Percentiles rank a stretch among this genome's conserved stretches.
phyloP scores from a whole-genome alignment of 441 rosid genomes.

The Biscutella auriculata region DNA sequence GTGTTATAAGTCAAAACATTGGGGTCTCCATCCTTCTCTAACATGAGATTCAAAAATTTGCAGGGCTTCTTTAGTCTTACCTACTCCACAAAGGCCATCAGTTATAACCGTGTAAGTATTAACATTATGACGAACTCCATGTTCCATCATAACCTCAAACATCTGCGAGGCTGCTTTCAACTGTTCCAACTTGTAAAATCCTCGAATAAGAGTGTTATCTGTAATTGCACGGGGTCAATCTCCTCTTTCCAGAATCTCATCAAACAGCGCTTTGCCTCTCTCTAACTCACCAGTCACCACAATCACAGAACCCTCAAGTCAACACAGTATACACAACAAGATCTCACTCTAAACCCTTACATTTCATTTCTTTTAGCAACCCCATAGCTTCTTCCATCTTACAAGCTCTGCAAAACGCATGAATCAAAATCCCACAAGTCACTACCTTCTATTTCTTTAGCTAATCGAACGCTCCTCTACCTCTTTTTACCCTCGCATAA shows the following conservation, averaged over 20 bases:
- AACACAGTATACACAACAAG: conserved; percentile 37
- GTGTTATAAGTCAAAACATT: conserved; percentile 42
- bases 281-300: conserved; percentile 14
- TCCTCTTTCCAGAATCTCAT: conserved; percentile 37
- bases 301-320: conserved; percentile 35
- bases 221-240: conserved; percentile 29
- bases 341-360: conserved; percentile 33
- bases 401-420: conserved; percentile 38
- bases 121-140: conserved; percentile 41
- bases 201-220: conserved; percentile 26
- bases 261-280: conserved; percentile 32
- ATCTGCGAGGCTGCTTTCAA: conserved; percentile 30
- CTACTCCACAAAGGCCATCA: conserved; percentile 45
- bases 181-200: conserved; percentile 32
- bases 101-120: conserved; percentile 36
- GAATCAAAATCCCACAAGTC: conserved; percentile 35
- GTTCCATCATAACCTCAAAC: conserved; percentile 33
- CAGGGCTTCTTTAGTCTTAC: conserved; percentile 37
- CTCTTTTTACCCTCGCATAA: conserved; percentile 29
- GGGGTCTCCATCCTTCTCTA: conserved; percentile 36
- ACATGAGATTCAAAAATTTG: conserved; percentile 38
- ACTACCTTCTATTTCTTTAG: conserved; percentile 26
- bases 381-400: conserved; percentile 29
- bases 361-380: conserved; percentile 26
- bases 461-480: conserved; percentile 25